Percentiles rank a stretch among this genome's conserved stretches.
Conservation (phyloP, 106 monocot genomes). For the Triglochin maritima region DNA sequence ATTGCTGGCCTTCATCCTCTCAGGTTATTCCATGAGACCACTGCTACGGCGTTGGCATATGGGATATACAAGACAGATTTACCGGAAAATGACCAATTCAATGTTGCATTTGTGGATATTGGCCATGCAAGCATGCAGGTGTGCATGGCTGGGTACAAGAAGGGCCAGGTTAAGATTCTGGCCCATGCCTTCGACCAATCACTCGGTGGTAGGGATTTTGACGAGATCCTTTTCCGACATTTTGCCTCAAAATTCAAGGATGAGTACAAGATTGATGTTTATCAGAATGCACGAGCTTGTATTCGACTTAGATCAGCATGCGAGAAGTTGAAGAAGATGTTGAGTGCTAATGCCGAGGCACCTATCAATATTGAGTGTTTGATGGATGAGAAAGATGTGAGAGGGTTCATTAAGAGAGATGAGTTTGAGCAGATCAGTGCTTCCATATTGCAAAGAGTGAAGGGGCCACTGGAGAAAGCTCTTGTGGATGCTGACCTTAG, state of each 20-base stretch:
- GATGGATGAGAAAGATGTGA: slow-evolving; percentile 92
- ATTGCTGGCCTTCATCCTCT: slow-evolving; percentile 74
- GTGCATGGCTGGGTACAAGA: slow-evolving; percentile 60
- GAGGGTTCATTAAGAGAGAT: slow-evolving; percentile 60
- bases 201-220: slow-evolving; percentile 78
- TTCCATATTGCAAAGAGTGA: slow-evolving; percentile 57
- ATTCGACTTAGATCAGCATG: slow-evolving; percentile 47
- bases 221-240: slow-evolving; percentile 57
- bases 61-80: slow-evolving; percentile 83
- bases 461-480: slow-evolving; percentile 49
- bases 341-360: slow-evolving; percentile 86
- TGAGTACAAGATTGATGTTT: slow-evolving; percentile 66
- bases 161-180: slow-evolving; percentile 66
- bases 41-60: slow-evolving; percentile 50
- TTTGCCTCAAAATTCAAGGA: slow-evolving; percentile 73
- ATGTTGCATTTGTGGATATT: slow-evolving; percentile 71
- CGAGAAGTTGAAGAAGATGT: slow-evolving; percentile 70
- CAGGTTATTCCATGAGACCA: slow-evolving; percentile 65
- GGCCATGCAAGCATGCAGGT: slow-evolving; percentile 91
- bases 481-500: slow-evolving; percentile 38
- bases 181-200: slow-evolving; percentile 54
- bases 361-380: slow-evolving; percentile 74
- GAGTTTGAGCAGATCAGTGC: slow-evolving; percentile 69
- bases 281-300: slow-evolving; percentile 69
- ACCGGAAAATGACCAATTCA: slow-evolving; percentile 57